Evolutionary conservation across 2,329 filamentous ascomycete genomes (phyloP).

Genomic region (Colletotrichum sp.): DNA sequence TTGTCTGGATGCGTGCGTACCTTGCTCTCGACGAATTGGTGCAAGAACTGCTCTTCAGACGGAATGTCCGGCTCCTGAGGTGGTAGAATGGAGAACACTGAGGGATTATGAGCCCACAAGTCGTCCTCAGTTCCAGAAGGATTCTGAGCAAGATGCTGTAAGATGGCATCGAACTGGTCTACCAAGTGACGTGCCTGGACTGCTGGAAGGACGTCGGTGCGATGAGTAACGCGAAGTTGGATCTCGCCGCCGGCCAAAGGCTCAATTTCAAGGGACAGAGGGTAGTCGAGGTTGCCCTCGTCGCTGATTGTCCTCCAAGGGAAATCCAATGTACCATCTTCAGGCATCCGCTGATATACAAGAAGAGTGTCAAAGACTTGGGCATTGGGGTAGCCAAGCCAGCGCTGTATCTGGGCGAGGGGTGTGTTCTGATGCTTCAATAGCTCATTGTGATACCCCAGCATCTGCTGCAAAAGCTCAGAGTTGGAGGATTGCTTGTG

Average conservation of each 20-base stretch:
- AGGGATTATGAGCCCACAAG: slow-evolving; percentile 33
- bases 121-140: slow-evolving; percentile 46
- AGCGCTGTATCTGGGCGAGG: slow-evolving; percentile 73
- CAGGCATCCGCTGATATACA: slow-evolving; percentile 72
- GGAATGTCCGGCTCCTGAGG: slow-evolving; percentile 62
- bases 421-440: slow-evolving; percentile 76
- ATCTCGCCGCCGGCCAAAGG: slow-evolving; percentile 54
- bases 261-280: slow-evolving; percentile 81
- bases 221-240: slow-evolving; percentile 69
- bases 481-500: slow-evolving; percentile 57
- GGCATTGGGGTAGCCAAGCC: slow-evolving; percentile 68
- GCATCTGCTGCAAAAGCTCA: slow-evolving; percentile 65
- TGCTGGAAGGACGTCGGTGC: slow-evolving; percentile 66
- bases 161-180: slow-evolving; percentile 71
- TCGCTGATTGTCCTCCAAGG: slow-evolving; percentile 71
- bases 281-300: slow-evolving; percentile 74
- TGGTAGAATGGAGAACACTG: slow-evolving; percentile 69
- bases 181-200: slow-evolving; percentile 73
- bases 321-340: slow-evolving; percentile 24
- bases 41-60: slow-evolving; percentile 66
- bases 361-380: slow-evolving; percentile 85
- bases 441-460: slow-evolving; percentile 67
- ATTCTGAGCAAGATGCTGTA: slow-evolving; percentile 63
- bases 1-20: slow-evolving; percentile 61
- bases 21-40: slow-evolving; percentile 77